These are phyloP conservation scores for Epichloe bromicola DNA, from an alignment of 2,329 filamentous ascomycete genomes.

Conservation along the genomic window DNA sequence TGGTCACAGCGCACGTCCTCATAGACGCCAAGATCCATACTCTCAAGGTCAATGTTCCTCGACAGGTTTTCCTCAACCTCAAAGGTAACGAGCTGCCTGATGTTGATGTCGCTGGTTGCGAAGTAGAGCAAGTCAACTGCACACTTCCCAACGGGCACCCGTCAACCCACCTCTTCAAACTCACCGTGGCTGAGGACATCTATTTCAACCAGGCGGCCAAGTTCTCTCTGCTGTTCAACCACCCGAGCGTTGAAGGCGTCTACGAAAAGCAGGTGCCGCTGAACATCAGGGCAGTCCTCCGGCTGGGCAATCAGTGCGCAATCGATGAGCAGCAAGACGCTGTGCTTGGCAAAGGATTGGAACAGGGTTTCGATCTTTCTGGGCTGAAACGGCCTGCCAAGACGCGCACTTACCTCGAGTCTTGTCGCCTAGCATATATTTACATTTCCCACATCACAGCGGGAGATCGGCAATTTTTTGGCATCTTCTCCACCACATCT, in stretches of 20 bases:
- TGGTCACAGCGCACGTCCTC: constrained; percentile 78
- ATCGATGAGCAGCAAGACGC: constrained; percentile 86
- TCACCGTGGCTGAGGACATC: constrained; percentile 77
- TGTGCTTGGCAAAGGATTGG: constrained; percentile 81
- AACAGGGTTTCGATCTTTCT: constrained; percentile 82
- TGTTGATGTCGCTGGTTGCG: constrained; percentile 72
- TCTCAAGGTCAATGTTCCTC: constrained; percentile 77
- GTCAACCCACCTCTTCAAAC: constrained; percentile 85
- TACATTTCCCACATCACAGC: constrained; percentile 88
- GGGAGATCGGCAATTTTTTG: constrained; percentile 86
- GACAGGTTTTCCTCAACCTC: constrained; percentile 83
- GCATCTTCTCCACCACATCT: constrained; percentile 73
- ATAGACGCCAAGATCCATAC: constrained; percentile 88
- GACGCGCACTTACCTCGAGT: constrained; percentile 56
- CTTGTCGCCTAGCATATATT: constrained; percentile 65
- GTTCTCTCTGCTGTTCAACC: constrained; percentile 72
- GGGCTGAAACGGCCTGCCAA: constrained; percentile 58
- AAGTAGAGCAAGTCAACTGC: constrained; percentile 85
- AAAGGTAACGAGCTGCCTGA: constrained; percentile 79
- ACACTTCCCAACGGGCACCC: constrained; percentile 90
- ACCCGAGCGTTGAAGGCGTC: constrained; percentile 89
- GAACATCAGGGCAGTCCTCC: constrained; percentile 73
- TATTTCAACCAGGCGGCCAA: constrained; percentile 79
- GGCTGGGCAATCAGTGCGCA: constrained; percentile 81
- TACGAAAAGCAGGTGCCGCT: constrained; percentile 91